A percentile compares a stretch with the other conserved stretches of the same genome.
Evolutionary conservation across 108 stramenopile genomes (phyloP).

Genomic region (Fistulifera pelliculosa): DNA sequence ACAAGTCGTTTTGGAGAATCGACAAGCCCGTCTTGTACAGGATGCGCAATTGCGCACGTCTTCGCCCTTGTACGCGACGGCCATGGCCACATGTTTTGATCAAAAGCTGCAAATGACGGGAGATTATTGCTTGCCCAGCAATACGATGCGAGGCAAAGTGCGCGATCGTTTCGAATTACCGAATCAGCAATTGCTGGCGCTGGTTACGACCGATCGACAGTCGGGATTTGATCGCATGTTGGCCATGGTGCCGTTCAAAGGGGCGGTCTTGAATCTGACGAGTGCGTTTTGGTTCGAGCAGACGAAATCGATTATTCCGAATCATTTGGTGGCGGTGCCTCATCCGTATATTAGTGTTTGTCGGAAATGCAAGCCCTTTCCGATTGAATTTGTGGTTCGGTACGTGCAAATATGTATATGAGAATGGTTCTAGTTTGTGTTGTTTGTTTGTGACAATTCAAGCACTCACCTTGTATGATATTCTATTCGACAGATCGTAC

Average conservation of each 20-base stretch:
- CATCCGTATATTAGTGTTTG: conserved; percentile 93
- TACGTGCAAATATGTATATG: conserved; percentile 13
- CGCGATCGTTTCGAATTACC: conserved; percentile 66
- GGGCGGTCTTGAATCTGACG: conserved; percentile 92
- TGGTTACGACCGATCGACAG: conserved; percentile 97
- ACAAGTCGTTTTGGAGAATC: conserved; percentile 6
- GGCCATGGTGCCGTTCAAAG: conserved; percentile 94
- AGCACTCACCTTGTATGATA: not conserved
- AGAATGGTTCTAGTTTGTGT: conserved; percentile 7
- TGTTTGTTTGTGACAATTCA: too few relatives aligned
- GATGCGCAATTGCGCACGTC: conserved; percentile 38
- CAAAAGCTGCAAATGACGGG: conserved; percentile 33
- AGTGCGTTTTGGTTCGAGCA: conserved; percentile 94
- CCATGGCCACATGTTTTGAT: conserved; percentile 36
- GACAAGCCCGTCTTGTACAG: conserved; percentile 29
- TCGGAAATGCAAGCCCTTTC: conserved; percentile 89
- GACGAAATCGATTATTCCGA: conserved; percentile 84
- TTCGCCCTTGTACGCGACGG: conserved; percentile 20
- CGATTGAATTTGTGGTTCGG: conserved; percentile 97
- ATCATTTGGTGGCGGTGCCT: conserved; percentile 85
- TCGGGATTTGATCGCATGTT: conserved; percentile 97
- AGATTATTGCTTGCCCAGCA: conserved; percentile 17
- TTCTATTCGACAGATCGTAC: conserved; percentile 43
- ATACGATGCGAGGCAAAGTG: conserved; percentile 52
- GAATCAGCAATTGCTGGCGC: conserved; percentile 43